Evolutionary conservation across 2,329 filamentous ascomycete species (phyloP).

Genomic region (Alternaria sp.): DNA sequence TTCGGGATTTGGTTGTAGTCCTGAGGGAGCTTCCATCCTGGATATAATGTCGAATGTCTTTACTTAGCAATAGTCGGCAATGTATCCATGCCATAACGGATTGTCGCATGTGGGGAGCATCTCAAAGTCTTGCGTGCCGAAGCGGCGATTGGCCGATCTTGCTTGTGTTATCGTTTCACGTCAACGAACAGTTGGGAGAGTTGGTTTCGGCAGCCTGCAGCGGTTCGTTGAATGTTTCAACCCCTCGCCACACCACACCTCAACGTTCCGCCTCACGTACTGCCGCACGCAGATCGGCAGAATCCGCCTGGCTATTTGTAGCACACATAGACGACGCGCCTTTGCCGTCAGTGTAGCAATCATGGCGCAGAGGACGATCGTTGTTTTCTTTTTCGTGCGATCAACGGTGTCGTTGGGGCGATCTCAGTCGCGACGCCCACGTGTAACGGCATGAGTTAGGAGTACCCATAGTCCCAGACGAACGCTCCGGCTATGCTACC

Average conservation of each 20-base stretch:
- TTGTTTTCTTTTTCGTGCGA: constrained; percentile 13
- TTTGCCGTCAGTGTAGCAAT: constrained; percentile 27
- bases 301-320: constrained; percentile 26
- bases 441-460: constrained; percentile 30
- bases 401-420: constrained; percentile 12
- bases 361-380: constrained; percentile 4
- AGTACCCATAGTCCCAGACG: constrained; percentile 10
- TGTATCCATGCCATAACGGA: constrained; percentile 23
- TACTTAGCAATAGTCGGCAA: constrained; percentile 26
- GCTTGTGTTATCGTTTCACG: constrained; percentile 34
- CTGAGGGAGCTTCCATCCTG: constrained; percentile 18
- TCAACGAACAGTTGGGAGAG: constrained; percentile 23
- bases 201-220: constrained; percentile 39
- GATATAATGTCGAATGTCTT: constrained; percentile 32
- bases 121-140: constrained; percentile 16
- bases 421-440: constrained; percentile 20
- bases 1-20: constrained; percentile 20
- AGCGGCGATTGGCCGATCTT: constrained; percentile 28
- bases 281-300: constrained; percentile 29
- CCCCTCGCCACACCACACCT: constrained; percentile 20
- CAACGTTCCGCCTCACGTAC: constrained; percentile 24
- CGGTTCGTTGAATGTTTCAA: constrained; percentile 34
- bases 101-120: constrained; percentile 24
- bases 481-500: constrained; percentile 30
- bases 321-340: constrained; percentile 30